phyloP scores from a whole-genome alignment of 176 grass and related monocot species.

The Oryza australiensis region DNA sequence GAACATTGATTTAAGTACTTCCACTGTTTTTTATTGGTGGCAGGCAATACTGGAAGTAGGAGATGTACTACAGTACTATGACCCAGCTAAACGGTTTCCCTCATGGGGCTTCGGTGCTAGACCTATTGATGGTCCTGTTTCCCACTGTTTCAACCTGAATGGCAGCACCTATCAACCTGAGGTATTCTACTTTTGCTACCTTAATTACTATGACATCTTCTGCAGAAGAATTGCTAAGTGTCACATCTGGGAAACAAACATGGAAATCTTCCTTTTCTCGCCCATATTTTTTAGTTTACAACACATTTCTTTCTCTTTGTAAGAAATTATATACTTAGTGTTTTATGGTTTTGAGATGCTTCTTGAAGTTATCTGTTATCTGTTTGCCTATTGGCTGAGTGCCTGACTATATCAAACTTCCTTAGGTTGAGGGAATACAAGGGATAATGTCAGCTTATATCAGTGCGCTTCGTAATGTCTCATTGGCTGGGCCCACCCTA shows the following conservation, averaged over 20 bases:
- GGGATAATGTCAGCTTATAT: slow-evolving; percentile 97
- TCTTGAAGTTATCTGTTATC: slow-evolving; percentile 14
- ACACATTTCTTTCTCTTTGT: slow-evolving; percentile 8
- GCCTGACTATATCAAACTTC: slow-evolving; percentile 30
- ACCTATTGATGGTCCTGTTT: slow-evolving; percentile 95
- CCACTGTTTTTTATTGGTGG: slow-evolving; percentile 27
- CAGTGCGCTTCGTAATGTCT: slow-evolving; percentile 94
- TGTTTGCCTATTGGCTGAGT: slow-evolving; percentile 26
- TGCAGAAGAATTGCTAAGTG: slow-evolving; percentile 12
- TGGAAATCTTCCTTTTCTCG: slow-evolving; percentile 1
- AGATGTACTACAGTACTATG: slow-evolving; percentile 89
- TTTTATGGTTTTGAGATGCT: not conserved
- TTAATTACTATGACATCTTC: slow-evolving; percentile 10
- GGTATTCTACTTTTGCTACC: slow-evolving; percentile 41
- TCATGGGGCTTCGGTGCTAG: slow-evolving; percentile 99
- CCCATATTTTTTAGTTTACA: not conserved
- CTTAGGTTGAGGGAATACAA: slow-evolving; percentile 96
- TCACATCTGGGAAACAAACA: not conserved
- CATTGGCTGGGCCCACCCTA: slow-evolving; percentile 92
- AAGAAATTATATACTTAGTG: not conserved
- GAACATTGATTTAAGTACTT: slow-evolving; percentile 25
- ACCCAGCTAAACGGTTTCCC: slow-evolving; percentile 69
- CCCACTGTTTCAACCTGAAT: slow-evolving; percentile 98
- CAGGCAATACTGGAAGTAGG: slow-evolving; percentile 96
- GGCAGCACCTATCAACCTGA: slow-evolving; percentile 89